Base-by-base conservation (phyloP, 1,284 basidiomycete genomes). In the Trametes pubescens region DNA sequence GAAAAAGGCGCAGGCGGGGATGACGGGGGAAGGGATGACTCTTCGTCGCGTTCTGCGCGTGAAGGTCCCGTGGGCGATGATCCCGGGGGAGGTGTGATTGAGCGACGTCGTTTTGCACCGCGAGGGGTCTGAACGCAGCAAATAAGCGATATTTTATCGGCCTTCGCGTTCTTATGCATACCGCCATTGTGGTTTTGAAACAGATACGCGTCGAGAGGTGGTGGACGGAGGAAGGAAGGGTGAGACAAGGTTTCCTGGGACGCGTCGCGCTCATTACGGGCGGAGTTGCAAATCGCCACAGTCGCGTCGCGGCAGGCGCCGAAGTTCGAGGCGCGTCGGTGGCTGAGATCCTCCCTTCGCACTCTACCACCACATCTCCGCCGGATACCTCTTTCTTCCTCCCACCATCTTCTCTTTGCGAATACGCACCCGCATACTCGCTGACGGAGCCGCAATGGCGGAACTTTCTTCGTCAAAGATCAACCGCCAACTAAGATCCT, bases 1-100 rank as follows among this genome's bases (percentile, higher is more conserved):
- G 91, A 93, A 75, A 96, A 95, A 0, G 91, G 89, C 0, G 87
- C 84, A 2, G 89, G 93, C 3, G 94, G 93, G 10, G 92, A 94
- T 2, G 91, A 93, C 5, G 93, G 92, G 0, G 93, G 93, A 10
- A 94, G 79, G 21, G 91, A 93, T 9, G 92, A 88, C 52, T 83
- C 80, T 26, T 87, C 88, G 69, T 81, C 80, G 74, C 85, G 84
- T 74, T 87, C 83, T 51, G 82, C 76, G 34, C 79, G 78, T 22
- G 68, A 57, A 10, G 84, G 78, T 51, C 78, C 76, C n/a, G 79
- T 76, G 13, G 87, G 84, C 0, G 89, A 88, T 6, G 88, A 87
- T 43, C 78, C 80, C 16, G 77, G 74, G 34, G 78, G 76, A 58
- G 87, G 85, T 47, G 87, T 87, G 4, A 79, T 79, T 29, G 88